These are phyloP conservation scores for Chytridiales sp. DNA, from an alignment of 371 early-diverging fungal species.

Conservation along the genomic window DNA sequence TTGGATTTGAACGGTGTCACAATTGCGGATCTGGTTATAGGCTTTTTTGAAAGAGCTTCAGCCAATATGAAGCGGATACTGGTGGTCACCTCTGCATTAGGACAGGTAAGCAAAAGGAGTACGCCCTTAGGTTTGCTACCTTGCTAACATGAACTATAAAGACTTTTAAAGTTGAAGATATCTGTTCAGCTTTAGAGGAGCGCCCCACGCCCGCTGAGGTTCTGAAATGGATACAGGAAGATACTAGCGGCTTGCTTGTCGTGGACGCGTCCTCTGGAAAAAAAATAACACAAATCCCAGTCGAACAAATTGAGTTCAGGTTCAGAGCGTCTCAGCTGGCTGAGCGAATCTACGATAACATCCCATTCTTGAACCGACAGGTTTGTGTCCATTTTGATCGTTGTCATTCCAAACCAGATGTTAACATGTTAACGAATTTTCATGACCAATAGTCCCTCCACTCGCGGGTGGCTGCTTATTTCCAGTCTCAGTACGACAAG, in stretches of 20 bases:
- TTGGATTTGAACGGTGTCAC: constrained; percentile 5
- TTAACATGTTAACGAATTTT: background rate
- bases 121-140: background rate
- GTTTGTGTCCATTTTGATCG: background rate
- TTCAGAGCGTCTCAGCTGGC: background rate
- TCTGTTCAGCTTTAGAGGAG: background rate
- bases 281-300: background rate
- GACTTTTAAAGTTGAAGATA: constrained; percentile 2
- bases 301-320: background rate
- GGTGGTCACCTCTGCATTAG: background rate
- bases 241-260: background rate
- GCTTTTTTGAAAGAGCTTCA: background rate
- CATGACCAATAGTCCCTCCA: background rate
- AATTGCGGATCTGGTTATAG: background rate
- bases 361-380: background rate
- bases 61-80: background rate
- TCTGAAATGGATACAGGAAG: background rate
- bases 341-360: background rate
- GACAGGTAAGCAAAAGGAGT: constrained; percentile 1
- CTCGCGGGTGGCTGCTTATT: background rate
- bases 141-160: background rate
- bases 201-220: background rate
- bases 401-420: background rate
- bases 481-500: background rate
- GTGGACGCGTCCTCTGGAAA: background rate